phyloP scores from a whole-genome alignment of 208 protist genomes.

The Tritrichomonas foetus region DNA sequence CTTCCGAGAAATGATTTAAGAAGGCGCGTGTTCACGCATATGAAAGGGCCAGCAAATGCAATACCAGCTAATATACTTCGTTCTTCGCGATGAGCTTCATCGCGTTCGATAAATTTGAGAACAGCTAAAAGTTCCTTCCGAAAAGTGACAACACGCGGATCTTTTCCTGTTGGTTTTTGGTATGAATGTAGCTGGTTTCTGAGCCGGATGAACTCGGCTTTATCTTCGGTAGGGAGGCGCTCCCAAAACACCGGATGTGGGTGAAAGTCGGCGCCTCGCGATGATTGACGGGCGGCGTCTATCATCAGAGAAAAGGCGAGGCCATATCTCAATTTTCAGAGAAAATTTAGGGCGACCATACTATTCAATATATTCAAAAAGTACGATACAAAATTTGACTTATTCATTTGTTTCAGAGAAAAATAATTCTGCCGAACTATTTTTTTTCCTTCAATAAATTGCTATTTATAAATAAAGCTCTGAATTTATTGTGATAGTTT shows the following conservation, averaged over 20 bases:
- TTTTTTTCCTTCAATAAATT: too few relatives aligned
- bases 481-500: too few relatives aligned
- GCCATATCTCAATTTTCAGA: too few relatives aligned
- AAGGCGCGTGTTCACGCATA: background rate
- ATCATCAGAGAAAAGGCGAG: too few relatives aligned
- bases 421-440: too few relatives aligned
- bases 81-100: constrained; percentile 1
- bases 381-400: too few relatives aligned
- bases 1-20: background rate
- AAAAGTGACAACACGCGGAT: constrained; percentile 14
- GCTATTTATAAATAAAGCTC: too few relatives aligned
- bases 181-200: background rate
- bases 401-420: too few relatives aligned
- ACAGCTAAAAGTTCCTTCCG: background rate
- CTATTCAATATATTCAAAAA: too few relatives aligned
- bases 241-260: constrained; percentile 10
- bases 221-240: background rate
- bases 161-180: background rate
- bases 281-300: too few relatives aligned
- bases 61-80: constrained; percentile 4
- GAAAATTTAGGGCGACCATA: too few relatives aligned
- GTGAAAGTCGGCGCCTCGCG: too few relatives aligned
- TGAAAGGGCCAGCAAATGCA: constrained; percentile 21
- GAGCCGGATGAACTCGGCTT: background rate
- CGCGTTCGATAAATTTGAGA: background rate